Evolutionary conservation across 768 basidiomycete species (phyloP), one percentile per base, ranked within the genome.

Genomic region (Phaffia tasmanica): DNA sequence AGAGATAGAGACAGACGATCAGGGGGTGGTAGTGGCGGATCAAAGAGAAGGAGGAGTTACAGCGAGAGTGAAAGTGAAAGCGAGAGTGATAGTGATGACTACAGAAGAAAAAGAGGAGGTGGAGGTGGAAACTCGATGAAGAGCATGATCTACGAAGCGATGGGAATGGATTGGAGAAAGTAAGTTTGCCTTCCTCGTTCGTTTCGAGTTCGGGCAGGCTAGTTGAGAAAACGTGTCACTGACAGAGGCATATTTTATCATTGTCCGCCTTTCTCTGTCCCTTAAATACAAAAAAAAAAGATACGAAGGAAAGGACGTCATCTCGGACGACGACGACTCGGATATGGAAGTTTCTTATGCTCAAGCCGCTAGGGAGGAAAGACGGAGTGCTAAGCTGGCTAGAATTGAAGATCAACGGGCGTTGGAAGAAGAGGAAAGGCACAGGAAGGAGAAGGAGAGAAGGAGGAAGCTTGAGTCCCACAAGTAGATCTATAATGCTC

Each of bases 291-390:
- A 71, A 6, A 19, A 50, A 25, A 30, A 71, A 6, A 19, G 55
- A 25, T 69, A 70, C 50, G 27, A 54, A 2, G 15, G 3, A 61
- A 49, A 62, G 19, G 65, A 70, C 30, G 49, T 29, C 2, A 57
- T 63, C 46, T 70, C 69, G 21, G 72, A 73, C 25, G 70, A 57
- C 1, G 27, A 29, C 46, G 61, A 63, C 55, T 63, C 63, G 46
- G 71, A 72, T 48, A 73, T 73, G 73, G 73, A 73, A 59, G 73
- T 67, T 27, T 48, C 59, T 0, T 70, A 65, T 8, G 64, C 35
- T 35, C 70, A 66, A 5, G 64, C 70, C 4, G 49, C 62, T 23
- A 25, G 29, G 3, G 73, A 73, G 65, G 71, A 72, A 62, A 21
- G 61, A 29, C 51, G 67, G 56, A 70, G 70, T 14, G 70, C 70